A percentile compares a stretch with the other conserved stretches of the same genome.
These are phyloP conservation scores for Beauveria asiatica DNA, from an alignment of 2,329 filamentous ascomycete genomes.

Conservation along the genomic window DNA sequence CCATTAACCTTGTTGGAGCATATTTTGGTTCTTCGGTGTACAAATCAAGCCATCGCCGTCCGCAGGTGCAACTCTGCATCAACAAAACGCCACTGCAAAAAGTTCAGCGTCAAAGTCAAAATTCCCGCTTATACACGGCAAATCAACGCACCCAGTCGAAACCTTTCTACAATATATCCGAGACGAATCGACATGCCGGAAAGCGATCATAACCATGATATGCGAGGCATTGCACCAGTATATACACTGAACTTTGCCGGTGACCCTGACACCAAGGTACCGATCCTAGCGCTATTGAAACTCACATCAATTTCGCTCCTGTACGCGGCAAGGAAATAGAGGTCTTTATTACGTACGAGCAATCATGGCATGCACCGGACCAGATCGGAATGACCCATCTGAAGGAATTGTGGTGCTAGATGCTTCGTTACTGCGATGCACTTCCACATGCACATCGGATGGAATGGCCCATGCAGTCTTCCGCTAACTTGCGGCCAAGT, in stretches of 20 bases:
- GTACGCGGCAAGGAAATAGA: too few species aligned
- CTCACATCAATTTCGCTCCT: too few species aligned
- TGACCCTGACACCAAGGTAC: not conserved
- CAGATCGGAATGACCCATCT: not conserved
- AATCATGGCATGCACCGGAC: not conserved
- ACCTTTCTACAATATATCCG: not conserved
- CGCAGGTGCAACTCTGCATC: too few species aligned
- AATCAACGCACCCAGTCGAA: not conserved
- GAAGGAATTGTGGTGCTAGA: not conserved
- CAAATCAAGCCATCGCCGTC: not conserved
- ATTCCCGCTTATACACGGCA: not conserved
- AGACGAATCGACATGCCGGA: not conserved
- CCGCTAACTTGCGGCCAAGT: not conserved
- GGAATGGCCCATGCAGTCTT: not conserved
- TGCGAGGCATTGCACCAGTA: not conserved
- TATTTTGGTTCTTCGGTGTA: not conserved
- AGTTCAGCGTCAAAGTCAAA: not conserved
- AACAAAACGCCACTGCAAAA: not conserved
- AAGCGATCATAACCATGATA: not conserved
- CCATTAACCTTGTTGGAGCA: too few species aligned
- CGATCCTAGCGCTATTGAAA: not conserved
- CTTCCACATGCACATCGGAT: not conserved
- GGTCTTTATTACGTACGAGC: not conserved
- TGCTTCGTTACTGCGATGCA: not conserved
- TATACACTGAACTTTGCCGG: too few species aligned